Base-by-base conservation (phyloP, 2,329 filamentous ascomycete species). In the Gaeumannomyces tritici region DNA sequence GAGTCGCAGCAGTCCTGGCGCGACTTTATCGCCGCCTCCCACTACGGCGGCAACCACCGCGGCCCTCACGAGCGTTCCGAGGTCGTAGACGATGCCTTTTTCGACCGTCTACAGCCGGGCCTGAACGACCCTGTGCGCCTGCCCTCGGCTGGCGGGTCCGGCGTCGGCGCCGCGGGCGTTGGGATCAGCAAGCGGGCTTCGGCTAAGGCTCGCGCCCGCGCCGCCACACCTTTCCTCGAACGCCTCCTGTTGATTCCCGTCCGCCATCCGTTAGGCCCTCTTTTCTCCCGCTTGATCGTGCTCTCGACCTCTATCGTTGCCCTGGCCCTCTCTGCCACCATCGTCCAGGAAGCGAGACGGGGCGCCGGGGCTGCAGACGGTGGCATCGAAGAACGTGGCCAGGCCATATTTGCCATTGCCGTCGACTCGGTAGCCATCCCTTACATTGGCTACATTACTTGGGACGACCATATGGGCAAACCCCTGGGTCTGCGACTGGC, bases 381-480 rank as follows among this genome's bases (percentile, higher is more conserved):
- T 73, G 72, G 71, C 33, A 75, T 79, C 2, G 63, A 67, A 9
- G 87, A 91, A 72, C 86, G 84, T 33, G 85, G 89, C 54, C 96
- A 95, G 61, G 89, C 91, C 9, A 84, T 92, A 64, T 92, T 98
- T 77, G 93, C 93, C 33, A 88, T 98, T 62, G 85, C 91, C 47
- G 90, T 99, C 54, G 93, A 98, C 74, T 86, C 89, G 8, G 83
- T 98, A 18, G 93, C 95, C 3, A 83, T 98, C 63, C 86, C 93
- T 3, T 99, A 98, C 75, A 89, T 96, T 62, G 78, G 90, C 59
- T 98, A 96, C 76, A 95, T 98, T 77, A 96, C 93, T 28, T 96
- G 88, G 77, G 95, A 99, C 72, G 95, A 99, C 76, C 98, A 97
- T 76, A 95, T 91, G 6, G 91, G 91, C 33, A 96, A 96, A 72